Evolutionary conservation across 176 grass and related monocot species (phyloP).

Genomic region (Elymus sibiricus): DNA sequence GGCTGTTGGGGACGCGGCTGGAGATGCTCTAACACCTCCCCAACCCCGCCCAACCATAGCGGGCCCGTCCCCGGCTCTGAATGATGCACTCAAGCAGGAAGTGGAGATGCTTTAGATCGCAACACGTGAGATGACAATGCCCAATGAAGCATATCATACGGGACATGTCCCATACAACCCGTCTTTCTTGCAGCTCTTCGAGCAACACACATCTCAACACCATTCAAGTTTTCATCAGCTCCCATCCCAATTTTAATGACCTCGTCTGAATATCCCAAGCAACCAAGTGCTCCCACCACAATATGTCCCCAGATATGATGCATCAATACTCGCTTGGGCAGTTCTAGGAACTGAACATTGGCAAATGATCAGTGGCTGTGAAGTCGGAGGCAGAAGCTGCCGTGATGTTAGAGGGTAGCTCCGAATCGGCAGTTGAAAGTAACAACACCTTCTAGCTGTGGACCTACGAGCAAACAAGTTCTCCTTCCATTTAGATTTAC

Average conservation of each 20-base stretch:
- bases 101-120: conserved; percentile 75
- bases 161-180: conserved; percentile 58
- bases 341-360: conserved; percentile 75
- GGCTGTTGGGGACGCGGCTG: no score
- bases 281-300: conserved; percentile 59
- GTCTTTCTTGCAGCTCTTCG: conserved; percentile 61
- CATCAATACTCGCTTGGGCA: conserved; percentile 72
- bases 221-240: conserved; percentile 50
- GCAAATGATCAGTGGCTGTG: conserved; percentile 53
- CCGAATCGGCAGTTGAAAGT: conserved; percentile 67
- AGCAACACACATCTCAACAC: conserved; percentile 37
- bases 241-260: conserved; percentile 48
- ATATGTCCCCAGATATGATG: conserved; percentile 66
- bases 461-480: conserved; percentile 5
- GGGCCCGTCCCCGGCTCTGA: no score
- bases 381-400: conserved; percentile 69
- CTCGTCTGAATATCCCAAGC: conserved; percentile 32
- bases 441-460: no score
- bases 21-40: no score
- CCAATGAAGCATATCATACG: conserved; percentile 52
- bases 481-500: conserved; percentile 29
- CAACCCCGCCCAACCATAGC: no score
- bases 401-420: conserved; percentile 63
- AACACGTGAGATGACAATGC: conserved; percentile 57
- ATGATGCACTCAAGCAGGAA: conserved; percentile 75